A percentile compares a stretch with the other conserved stretches of the same genome.
phyloP scores from a whole-genome alignment of 257 asterid species.

The Ligustrum vulgare region DNA sequence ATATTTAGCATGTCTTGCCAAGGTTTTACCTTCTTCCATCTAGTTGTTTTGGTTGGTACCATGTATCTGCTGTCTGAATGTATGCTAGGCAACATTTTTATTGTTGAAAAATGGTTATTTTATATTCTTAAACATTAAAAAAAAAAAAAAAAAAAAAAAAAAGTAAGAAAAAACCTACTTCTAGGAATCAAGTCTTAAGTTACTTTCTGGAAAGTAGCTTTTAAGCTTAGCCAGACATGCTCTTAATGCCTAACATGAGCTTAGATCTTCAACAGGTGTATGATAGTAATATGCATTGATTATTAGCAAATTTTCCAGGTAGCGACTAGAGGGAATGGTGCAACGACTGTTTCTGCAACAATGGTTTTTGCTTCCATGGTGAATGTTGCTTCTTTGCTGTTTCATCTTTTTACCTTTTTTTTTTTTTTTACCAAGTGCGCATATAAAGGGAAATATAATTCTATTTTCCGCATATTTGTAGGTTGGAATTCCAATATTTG shows the following conservation, averaged over 20 bases:
- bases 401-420: neutral
- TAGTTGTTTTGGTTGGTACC: neutral
- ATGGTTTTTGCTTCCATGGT: constrained; percentile 92
- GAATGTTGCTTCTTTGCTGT: constrained; percentile 17
- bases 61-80: neutral
- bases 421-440: neutral
- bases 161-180: neutral
- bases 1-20: neutral
- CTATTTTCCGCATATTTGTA: constrained; percentile 29
- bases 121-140: neutral
- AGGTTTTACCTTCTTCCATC: neutral
- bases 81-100: neutral
- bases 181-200: neutral
- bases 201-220: neutral
- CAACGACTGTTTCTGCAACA: constrained; percentile 97
- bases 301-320: constrained; percentile 48
- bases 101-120: neutral
- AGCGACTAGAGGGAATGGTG: constrained; percentile 83
- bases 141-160: too few relatives aligned
- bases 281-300: constrained; percentile 21
- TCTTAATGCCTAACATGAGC: neutral
- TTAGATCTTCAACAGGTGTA: neutral
- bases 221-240: neutral
- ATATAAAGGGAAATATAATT: neutral
- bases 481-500: constrained; percentile 91